Evolutionary conservation across 345 rosid species (phyloP), one percentile per base, ranked within the genome.

Genomic region (Kernera saxatilis): DNA sequence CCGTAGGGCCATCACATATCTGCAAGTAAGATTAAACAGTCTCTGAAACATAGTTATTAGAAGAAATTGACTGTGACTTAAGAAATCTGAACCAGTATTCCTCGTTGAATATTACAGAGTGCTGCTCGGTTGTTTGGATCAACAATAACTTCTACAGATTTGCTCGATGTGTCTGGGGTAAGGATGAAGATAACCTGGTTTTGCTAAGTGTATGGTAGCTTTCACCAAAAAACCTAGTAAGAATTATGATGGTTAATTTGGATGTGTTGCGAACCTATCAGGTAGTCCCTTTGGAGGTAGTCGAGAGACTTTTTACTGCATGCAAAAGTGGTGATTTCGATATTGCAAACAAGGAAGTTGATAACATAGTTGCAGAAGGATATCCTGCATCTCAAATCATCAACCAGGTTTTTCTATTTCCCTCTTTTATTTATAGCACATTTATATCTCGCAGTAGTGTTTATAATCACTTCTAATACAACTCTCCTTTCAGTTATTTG

Each of bases 121-220:
- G 97, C 88, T 73, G 88, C 98, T 70, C 90, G 97, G 58, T 80
- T 92, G 69, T 92, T 80, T 85, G 98, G 98, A 81, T 95, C 94
- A 71, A 80, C 91, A 37, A 87, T 92, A 78, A 82, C 93, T 67
- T 88, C 93, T 13, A 86, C 63, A 69, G 92, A 95, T 66, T 84
- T 92, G 55, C 77, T 92, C 39, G 55, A 79, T 44, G 97, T 90
- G 51, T 92, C 99, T 46, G 98, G 98, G 82, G 99, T 88, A 83
- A 84, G 93, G 77, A 69, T 58, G 67, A 49, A 53, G 50, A 52
- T 17, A 9, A 61, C 41, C 14, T 15, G 8, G 25, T 21, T 50
- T 51, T 40, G 40, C 25, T 26, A 6, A 44, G 33, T 43, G 43
- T 12, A 26, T 33, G 32, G 12, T 50, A 62, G 27, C n/a, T 44